phyloP scores from a whole-genome alignment of 257 asterid species.

The Nicotiana noctiflora region DNA sequence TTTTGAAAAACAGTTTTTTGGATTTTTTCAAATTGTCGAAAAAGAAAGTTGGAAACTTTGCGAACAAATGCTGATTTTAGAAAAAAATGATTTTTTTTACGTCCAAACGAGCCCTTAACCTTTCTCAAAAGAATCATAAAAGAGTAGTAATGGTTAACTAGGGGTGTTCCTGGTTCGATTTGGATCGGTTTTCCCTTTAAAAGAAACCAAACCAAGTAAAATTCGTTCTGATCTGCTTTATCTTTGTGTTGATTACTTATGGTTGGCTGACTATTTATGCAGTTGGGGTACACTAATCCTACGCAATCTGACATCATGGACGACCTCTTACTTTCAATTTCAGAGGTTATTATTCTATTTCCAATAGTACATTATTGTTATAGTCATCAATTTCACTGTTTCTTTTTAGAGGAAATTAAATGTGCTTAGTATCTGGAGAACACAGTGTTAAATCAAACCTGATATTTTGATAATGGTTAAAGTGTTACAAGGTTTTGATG shows the following conservation, averaged over 20 bases:
- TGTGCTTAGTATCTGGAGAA: not conserved
- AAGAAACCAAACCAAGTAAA: too few relatives aligned
- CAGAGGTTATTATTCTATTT: slow-evolving; percentile 42
- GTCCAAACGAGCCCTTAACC: too few relatives aligned
- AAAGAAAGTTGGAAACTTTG: too few relatives aligned
- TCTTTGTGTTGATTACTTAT: not conserved
- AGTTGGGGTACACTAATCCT: slow-evolving; percentile 84
- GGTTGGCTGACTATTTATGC: not conserved
- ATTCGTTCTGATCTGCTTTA: too few relatives aligned
- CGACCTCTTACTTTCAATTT: slow-evolving; percentile 58
- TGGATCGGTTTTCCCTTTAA: too few relatives aligned
- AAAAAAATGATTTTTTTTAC: too few relatives aligned
- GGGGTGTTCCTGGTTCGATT: too few relatives aligned
- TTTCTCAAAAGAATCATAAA: not conserved
- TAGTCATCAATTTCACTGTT: not conserved
- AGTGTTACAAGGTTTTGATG: not conserved
- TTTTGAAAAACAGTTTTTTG: too few relatives aligned
- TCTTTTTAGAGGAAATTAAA: not conserved
- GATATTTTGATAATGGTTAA: not conserved
- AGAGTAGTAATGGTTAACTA: not conserved
- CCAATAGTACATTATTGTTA: not conserved
- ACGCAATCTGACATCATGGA: slow-evolving; percentile 54
- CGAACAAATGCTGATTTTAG: too few relatives aligned
- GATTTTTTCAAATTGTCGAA: too few relatives aligned
- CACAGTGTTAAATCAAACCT: not conserved